Conservation (phyloP, 1,284 basidiomycete genomes). For the Ceratobasidium sp. region DNA sequence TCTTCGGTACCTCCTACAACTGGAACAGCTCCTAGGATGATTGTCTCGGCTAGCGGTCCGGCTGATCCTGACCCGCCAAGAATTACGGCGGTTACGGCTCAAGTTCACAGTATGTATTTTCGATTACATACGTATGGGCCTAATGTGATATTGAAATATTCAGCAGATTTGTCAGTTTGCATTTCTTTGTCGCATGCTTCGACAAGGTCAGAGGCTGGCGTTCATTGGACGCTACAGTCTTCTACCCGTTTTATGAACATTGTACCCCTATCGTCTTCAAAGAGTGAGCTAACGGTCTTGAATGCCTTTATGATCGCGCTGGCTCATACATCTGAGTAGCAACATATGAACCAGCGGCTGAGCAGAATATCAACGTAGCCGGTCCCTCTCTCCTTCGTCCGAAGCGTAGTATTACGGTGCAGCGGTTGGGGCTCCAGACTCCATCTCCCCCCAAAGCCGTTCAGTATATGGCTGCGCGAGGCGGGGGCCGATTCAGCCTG, state of each 20-base stretch:
- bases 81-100: background rate
- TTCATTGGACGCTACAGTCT: background rate
- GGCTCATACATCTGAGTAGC: background rate
- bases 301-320: background rate
- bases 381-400: background rate
- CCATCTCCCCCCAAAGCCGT: background rate
- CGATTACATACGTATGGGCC: background rate
- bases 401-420: background rate
- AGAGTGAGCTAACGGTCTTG: background rate
- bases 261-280: background rate
- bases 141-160: background rate
- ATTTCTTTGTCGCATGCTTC: background rate
- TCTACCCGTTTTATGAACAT: background rate
- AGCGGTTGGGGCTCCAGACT: background rate
- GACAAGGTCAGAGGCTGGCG: background rate
- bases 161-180: background rate
- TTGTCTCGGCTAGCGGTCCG: background rate
- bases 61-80: background rate
- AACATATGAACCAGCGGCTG: background rate
- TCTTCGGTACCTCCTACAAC: background rate
- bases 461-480: background rate
- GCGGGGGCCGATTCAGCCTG: background rate
- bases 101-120: background rate
- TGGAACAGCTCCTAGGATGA: background rate
- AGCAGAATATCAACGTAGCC: background rate